Base-by-base conservation (phyloP, 345 rosid genomes). In the Ceriops tagal region DNA sequence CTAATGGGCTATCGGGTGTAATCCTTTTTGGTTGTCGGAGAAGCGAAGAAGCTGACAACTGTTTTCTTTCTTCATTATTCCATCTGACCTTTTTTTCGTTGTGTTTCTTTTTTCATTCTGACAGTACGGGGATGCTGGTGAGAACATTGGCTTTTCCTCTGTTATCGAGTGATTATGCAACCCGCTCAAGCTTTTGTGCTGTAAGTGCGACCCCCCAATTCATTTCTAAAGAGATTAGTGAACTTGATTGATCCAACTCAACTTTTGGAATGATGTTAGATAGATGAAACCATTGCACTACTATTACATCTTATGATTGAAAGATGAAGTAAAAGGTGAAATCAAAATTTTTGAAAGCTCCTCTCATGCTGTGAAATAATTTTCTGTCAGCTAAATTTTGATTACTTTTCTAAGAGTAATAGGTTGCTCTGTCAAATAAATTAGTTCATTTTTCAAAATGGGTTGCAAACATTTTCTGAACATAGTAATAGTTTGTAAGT, bases 111-210 rank as follows among this genome's bases (percentile, higher is more conserved):
- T 6, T 32, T 19, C 70, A 39, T 65, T 34, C 58, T 61, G 8
- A 43, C 64, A 64, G 32, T 73, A 74, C 69, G 83, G 90, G 77
- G 81, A 89, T 92, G 93, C 81, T 81, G 30, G 89, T 87, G 59
- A 86, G 77, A 77, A 74, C 82, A 28, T 61, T 75, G 65, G 81
- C 86, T 77, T 89, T 89, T 68, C 84, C 88, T 77, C 63, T 88
- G 71, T 72, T 81, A 57, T 77, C 82, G 3, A 63, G 75, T 53
- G 76, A 75, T 68, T 74, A 75, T 64, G 35, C 64, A 35, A 65
- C 71, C 37, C 67, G 67, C 46, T 62, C 61, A 20, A 46, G 61
- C 24, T 66, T 61, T 70, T 61, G 67, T 24, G 5, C 75, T 26
- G 88, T 88, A 77, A 70, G 87, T 75, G 59, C 37, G 22, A 26